These are phyloP conservation scores for Corrigiola litoralis DNA, from an alignment of 179 eudicot genomes.

Conservation along the genomic window DNA sequence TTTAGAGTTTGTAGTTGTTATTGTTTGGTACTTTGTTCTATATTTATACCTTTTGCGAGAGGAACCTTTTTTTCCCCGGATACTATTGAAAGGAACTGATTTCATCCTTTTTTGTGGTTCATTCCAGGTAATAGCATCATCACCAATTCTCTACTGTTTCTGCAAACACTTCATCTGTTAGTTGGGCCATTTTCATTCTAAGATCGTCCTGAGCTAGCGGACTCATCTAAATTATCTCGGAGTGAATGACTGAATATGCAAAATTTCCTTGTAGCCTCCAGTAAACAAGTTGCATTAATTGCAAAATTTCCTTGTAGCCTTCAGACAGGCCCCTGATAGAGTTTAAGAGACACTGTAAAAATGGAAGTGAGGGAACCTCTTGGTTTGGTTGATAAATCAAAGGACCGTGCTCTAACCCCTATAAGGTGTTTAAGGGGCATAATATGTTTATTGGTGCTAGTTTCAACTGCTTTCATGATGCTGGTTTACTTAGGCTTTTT, in stretches of 20 bases:
- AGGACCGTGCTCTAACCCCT: constrained; percentile 47
- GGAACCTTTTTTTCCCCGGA: neutral
- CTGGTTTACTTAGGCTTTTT: constrained; percentile 62
- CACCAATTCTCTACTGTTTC: neutral
- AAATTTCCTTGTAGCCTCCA: no score
- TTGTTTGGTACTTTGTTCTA: neutral
- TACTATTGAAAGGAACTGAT: neutral
- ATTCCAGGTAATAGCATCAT: constrained; percentile 1
- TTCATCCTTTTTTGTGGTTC: neutral
- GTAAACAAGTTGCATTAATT: neutral
- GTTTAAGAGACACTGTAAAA: neutral
- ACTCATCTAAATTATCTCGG: neutral
- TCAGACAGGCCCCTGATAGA: neutral
- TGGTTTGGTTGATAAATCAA: constrained; percentile 15
- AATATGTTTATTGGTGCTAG: constrained; percentile 57
- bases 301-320: neutral
- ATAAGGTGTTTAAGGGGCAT: constrained; percentile 56
- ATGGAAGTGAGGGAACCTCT: constrained; percentile 38
- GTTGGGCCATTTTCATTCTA: neutral
- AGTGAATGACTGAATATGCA: neutral
- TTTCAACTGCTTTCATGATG: constrained; percentile 66
- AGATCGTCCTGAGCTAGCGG: neutral
- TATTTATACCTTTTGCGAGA: neutral
- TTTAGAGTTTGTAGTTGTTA: neutral
- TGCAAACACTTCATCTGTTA: neutral